These are phyloP conservation scores for Cyberlindnera nakhonratchasimensis DNA, from an alignment of 805 yeast genomes.

Conservation along the genomic window DNA sequence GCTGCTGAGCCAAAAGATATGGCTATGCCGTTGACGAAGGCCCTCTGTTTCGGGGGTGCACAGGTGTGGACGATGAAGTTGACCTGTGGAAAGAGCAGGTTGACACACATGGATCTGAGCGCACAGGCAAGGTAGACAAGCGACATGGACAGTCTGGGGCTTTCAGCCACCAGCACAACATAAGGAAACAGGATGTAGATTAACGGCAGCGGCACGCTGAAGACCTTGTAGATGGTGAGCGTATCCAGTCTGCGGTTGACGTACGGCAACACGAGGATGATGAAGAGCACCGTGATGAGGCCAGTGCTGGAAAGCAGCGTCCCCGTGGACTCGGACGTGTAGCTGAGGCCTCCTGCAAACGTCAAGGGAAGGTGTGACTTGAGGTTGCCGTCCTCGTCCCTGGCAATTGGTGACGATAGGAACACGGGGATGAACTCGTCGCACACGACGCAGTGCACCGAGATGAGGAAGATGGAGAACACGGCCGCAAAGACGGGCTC, in stretches of 20 bases:
- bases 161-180: conserved; percentile 8
- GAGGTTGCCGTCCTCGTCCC: conserved; percentile 16
- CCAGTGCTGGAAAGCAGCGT: conserved; percentile 48
- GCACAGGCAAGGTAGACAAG: background rate
- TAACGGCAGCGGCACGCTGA: conserved; percentile 10
- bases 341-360: conserved; percentile 51
- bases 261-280: conserved; percentile 33
- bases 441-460: conserved; percentile 13
- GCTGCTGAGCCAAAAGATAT: conserved; percentile 9
- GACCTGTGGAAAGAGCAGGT: conserved; percentile 11
- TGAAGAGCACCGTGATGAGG: conserved; percentile 41
- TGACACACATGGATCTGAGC: conserved; percentile 1
- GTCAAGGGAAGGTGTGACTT: conserved; percentile 44
- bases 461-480: conserved; percentile 3
- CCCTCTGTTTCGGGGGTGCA: conserved; percentile 12
- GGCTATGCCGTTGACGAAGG: conserved; percentile 14
- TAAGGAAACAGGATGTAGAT: conserved; percentile 7
- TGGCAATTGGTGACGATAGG: conserved; percentile 2
- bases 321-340: conserved; percentile 38
- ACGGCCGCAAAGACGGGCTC: background rate
- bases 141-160: background rate
- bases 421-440: conserved; percentile 17
- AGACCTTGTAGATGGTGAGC: conserved; percentile 8
- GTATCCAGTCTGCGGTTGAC: conserved; percentile 9
- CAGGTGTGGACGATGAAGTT: conserved; percentile 10